Conservation (phyloP, 345 rosid genomes). For the Murraya koenigii region DNA sequence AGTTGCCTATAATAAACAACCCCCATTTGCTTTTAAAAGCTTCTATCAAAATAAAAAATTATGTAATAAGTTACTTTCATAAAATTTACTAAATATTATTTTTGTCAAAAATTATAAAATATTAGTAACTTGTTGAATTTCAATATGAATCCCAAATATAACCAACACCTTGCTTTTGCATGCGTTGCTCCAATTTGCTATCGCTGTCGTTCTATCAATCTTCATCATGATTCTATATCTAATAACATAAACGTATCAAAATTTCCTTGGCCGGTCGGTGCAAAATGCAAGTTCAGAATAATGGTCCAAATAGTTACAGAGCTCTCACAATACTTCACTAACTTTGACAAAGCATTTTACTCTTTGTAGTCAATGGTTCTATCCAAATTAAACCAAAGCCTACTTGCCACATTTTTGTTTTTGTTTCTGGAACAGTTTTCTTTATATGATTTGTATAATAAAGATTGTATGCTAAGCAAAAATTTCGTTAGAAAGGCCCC, state of each 20-base stretch:
- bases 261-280: conserved; percentile 24
- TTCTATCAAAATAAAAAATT: no score
- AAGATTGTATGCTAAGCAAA: conserved; percentile 17
- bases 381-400: background rate
- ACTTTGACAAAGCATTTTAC: background rate
- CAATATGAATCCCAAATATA: no score
- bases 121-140: no score
- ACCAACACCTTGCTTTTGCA: background rate
- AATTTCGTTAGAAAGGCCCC: conserved; percentile 22
- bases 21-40: no score
- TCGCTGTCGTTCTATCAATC: no score
- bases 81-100: no score
- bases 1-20: no score
- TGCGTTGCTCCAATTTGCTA: no score
- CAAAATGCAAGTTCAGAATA: background rate
- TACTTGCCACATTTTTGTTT: background rate
- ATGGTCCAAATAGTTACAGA: background rate
- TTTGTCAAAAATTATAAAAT: no score
- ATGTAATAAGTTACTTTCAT: no score
- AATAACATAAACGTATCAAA: conserved; percentile 5
- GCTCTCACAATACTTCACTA: background rate
- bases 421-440: background rate
- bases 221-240: background rate
- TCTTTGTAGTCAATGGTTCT: background rate
- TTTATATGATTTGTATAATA: background rate